Percentiles rank a stretch among this genome's conserved stretches.
Conservation (phyloP, 129 eudicot genomes). For the Centrapalus pauciflorus region DNA sequence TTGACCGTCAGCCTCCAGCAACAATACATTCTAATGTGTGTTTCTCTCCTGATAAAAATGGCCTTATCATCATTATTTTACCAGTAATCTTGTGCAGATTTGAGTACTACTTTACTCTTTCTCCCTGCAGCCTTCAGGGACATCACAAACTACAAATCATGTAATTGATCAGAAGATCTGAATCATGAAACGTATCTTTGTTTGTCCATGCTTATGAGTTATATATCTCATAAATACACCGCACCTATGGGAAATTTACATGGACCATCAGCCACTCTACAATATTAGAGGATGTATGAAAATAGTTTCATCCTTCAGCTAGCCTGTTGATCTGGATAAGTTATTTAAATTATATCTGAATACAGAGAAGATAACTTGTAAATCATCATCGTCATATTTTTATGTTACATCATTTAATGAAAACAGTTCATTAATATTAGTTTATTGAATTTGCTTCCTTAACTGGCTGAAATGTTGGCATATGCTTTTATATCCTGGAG, state of each 20-base stretch:
- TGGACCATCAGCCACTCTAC: not conserved
- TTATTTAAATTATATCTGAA: not conserved
- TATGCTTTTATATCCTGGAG: slow-evolving; percentile 6
- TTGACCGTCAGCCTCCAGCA: not conserved
- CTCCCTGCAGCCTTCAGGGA: not conserved
- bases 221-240: not conserved
- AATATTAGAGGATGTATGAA: slow-evolving; percentile 7
- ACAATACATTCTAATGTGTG: not conserved
- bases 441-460: not conserved
- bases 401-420: not conserved
- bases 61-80: not conserved
- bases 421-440: not conserved
- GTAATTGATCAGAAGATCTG: not conserved
- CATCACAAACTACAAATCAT: not conserved
- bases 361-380: not conserved
- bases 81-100: not conserved
- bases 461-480: slow-evolving; percentile 2
- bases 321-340: not conserved
- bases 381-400: not conserved
- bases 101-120: not conserved
- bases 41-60: not conserved
- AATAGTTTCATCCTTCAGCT: slow-evolving; percentile 4
- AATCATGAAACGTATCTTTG: too few relatives aligned
- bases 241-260: not conserved
- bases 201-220: not conserved